Conservation (phyloP, 768 basidiomycete species). For the Lentinus brumalis region DNA sequence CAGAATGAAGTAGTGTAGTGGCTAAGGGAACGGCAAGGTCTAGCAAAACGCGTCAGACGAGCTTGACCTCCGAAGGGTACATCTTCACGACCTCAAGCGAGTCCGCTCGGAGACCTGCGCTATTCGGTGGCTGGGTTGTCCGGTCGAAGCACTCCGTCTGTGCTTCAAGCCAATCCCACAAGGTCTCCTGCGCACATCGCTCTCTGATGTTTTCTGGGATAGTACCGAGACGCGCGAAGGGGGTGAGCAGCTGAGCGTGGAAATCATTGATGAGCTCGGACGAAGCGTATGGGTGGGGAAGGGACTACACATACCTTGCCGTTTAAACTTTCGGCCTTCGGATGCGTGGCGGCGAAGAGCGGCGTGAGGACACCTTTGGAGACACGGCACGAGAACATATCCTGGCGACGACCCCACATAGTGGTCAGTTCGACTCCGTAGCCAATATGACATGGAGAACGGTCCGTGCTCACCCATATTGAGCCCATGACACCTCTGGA, state of each 20-base stretch:
- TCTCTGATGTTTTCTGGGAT: background rate
- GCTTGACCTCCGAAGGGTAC: background rate
- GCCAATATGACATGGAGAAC: too few relatives aligned
- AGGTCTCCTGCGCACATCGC: conserved; percentile 1
- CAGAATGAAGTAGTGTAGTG: too few relatives aligned
- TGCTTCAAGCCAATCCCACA: conserved; percentile 17
- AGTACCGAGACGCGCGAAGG: background rate
- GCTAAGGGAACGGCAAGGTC: too few relatives aligned
- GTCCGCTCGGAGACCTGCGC: background rate
- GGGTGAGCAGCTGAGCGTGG: conserved; percentile 1
- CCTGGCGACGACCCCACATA: background rate
- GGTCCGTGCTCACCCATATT: background rate
- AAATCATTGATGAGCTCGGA: too few relatives aligned
- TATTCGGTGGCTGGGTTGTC: background rate
- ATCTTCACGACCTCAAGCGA: background rate
- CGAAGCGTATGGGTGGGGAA: background rate
- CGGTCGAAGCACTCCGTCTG: conserved; percentile 13
- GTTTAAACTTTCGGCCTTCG: background rate
- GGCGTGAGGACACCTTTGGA: conserved; percentile 9
- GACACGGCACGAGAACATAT: conserved; percentile 7
- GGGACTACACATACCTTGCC: conserved; percentile 1
- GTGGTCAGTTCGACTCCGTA: too few relatives aligned
- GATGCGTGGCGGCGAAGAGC: conserved; percentile 15
- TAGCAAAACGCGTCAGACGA: background rate
- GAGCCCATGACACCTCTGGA: background rate